Conservation (phyloP, 164 flowering plant species). For the Magnolia sinica region DNA sequence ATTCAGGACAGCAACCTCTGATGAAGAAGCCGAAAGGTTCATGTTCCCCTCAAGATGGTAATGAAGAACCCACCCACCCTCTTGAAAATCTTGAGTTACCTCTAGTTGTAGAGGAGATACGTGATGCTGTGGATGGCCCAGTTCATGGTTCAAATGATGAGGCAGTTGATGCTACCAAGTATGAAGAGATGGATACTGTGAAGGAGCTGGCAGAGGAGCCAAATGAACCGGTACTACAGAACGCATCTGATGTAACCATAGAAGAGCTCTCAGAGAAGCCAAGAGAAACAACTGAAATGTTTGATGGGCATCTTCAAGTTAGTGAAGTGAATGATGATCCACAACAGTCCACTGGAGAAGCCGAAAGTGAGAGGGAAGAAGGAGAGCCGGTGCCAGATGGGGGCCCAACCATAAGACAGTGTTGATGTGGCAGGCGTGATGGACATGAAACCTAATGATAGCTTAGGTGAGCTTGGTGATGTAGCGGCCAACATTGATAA, state of each 20-base stretch:
- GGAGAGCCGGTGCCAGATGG: slow-evolving; percentile 67
- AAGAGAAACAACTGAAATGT: no score
- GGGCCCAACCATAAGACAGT: slow-evolving; percentile 29
- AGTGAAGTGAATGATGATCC: slow-evolving; percentile 34
- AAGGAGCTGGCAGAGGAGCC: slow-evolving; percentile 31
- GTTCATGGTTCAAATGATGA: slow-evolving; percentile 31
- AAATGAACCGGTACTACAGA: slow-evolving; percentile 26
- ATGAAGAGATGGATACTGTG: slow-evolving; percentile 27
- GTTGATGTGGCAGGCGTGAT: slow-evolving; percentile 17
- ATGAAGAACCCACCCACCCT: slow-evolving; percentile 24
- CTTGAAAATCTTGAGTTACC: slow-evolving; percentile 24
- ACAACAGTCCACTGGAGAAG: slow-evolving; percentile 30
- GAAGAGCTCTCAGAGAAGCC: slow-evolving; percentile 44
- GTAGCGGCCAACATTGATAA: slow-evolving; percentile 6
- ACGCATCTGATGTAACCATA: slow-evolving; percentile 10
- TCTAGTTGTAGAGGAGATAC: slow-evolving; percentile 27
- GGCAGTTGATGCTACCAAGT: slow-evolving; percentile 39
- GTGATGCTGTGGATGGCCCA: slow-evolving; percentile 35
- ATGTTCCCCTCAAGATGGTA: slow-evolving; percentile 38
- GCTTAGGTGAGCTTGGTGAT: slow-evolving; percentile 32
- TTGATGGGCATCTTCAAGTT: slow-evolving; percentile 38
- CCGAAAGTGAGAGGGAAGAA: slow-evolving; percentile 68
- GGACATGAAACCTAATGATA: slow-evolving; percentile 40
- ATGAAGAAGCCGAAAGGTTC: slow-evolving; percentile 56
- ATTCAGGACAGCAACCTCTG: slow-evolving; percentile 36